Base-by-base conservation (phyloP, 208 protist species). In the Wallacemonas rigidus region DNA sequence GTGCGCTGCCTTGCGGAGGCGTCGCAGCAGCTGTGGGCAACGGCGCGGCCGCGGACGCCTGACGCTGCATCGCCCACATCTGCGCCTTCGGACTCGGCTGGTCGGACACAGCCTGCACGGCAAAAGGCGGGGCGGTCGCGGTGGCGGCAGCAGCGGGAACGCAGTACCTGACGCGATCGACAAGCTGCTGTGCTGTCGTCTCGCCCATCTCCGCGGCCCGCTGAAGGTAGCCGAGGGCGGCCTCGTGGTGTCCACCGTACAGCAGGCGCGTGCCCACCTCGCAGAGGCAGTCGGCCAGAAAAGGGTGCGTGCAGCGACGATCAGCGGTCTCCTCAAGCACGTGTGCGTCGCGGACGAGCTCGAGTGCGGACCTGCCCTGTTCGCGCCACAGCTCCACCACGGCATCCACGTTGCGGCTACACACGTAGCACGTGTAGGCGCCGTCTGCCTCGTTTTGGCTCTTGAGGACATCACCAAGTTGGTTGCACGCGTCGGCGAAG, bases 391-490 rank as follows among this genome's bases (percentile, higher is more conserved):
- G 69, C 48, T 91, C 86, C 3, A 88, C 70, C 6, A 89, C 84
- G 8, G 76, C 87, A 65, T 95, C 83, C 56, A 92, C 83, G 75
- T 93, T 92, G 60, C 83, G 79, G 44, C 82, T 83, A 67, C 85
- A 95, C 8, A 92, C 79, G 80, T 87, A 95, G 77, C 86, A 93
- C 40, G 82, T 80, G 62, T 87, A 82, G 38, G 91, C 88, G 53
- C 85, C 88, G 44, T 95, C 87, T 57, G 73, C 77, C 43, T 95
- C 82, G 54, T 81, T 69, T 61, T 74, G 53, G 14, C 69, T 75
- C 17, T 77, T 77, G 41, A 95, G 70, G n/a, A 64, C 64, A 39
- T 79, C 77, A 45, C 85, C 91, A 14, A 95, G 81, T 48, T 71
- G 57, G 65, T 91, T 85, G 81, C 88, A 93, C 56, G 81, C 71